Evolutionary conservation across 2,329 filamentous ascomycete genomes (phyloP).

Genomic region (Apiospora hydei): DNA sequence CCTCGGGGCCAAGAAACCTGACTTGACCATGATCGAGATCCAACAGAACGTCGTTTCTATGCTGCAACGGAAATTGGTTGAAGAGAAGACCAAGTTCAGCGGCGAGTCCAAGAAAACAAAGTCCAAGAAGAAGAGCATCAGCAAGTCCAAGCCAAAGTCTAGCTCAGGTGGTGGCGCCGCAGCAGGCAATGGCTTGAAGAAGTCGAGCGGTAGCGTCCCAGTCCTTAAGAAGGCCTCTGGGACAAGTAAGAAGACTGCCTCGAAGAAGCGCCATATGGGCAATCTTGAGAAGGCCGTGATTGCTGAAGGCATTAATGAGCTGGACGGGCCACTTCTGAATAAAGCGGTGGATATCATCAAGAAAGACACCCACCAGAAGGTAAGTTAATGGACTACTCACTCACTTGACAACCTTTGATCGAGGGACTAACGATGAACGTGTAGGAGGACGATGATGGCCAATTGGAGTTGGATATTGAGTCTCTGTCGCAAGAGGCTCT

Average conservation of each 20-base stretch:
- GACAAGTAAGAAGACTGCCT: constrained; percentile 51
- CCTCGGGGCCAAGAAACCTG: constrained; percentile 57
- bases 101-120: constrained; percentile 67
- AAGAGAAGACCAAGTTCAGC: constrained; percentile 71
- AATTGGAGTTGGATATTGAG: constrained; percentile 67
- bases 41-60: constrained; percentile 68
- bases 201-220: constrained; percentile 40
- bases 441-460: constrained; percentile 65
- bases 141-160: constrained; percentile 48
- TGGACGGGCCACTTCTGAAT: constrained; percentile 79
- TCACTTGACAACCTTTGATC: not conserved
- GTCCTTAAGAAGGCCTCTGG: constrained; percentile 41
- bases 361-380: constrained; percentile 79
- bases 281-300: constrained; percentile 91
- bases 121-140: constrained; percentile 36
- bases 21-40: constrained; percentile 60
- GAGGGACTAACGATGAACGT: not conserved
- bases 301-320: constrained; percentile 81
- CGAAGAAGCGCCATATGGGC: constrained; percentile 68
- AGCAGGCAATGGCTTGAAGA: constrained; percentile 51
- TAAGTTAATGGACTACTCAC: constrained; percentile 54
- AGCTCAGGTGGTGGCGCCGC: constrained; percentile 39
- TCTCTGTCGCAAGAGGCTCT: constrained; percentile 63
- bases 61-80: constrained; percentile 75
- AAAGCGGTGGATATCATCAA: constrained; percentile 91